phyloP scores from a whole-genome alignment of 352 stramenopile genomes.

The Globisporangium ultimum region DNA sequence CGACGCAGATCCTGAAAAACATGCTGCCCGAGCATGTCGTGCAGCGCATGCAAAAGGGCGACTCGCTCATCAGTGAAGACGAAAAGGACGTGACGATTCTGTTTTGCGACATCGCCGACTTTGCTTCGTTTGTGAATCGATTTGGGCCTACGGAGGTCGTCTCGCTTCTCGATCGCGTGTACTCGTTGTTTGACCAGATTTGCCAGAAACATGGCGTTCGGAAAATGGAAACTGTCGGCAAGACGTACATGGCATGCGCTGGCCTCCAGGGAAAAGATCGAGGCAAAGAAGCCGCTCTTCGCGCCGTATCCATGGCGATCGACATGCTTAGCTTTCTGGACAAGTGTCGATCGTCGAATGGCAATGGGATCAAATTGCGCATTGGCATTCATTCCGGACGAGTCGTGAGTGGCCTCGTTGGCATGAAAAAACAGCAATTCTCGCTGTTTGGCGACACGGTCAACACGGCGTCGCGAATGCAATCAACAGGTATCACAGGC shows the following conservation, averaged over 20 bases:
- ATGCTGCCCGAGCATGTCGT: slow-evolving; percentile 85
- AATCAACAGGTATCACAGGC: slow-evolving; percentile 80
- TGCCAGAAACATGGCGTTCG: slow-evolving; percentile 88
- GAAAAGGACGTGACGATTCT: slow-evolving; percentile 87
- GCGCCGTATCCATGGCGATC: slow-evolving; percentile 69
- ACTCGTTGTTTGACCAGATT: slow-evolving; percentile 90
- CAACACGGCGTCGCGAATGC: slow-evolving; percentile 88
- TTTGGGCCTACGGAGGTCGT: slow-evolving; percentile 76
- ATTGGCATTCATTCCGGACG: slow-evolving; percentile 90
- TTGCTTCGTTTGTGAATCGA: slow-evolving; percentile 73
- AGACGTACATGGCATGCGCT: slow-evolving; percentile 89
- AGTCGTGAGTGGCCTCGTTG: slow-evolving; percentile 86
- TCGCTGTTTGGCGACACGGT: slow-evolving; percentile 93
- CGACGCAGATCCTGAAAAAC: slow-evolving; percentile 82
- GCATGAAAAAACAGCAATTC: slow-evolving; percentile 92
- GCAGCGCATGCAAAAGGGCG: slow-evolving; percentile 79
- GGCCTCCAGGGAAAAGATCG: slow-evolving; percentile 82
- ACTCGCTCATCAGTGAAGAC: slow-evolving; percentile 80
- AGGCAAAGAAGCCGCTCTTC: slow-evolving; percentile 66
- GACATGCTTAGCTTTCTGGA: slow-evolving; percentile 74
- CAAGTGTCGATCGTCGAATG: slow-evolving; percentile 70
- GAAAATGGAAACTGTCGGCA: slow-evolving; percentile 93
- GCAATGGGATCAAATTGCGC: slow-evolving; percentile 84
- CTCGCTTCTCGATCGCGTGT: slow-evolving; percentile 89
- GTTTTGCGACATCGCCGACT: slow-evolving; percentile 85